Percentiles rank a stretch among this genome's conserved stretches.
Conservation (phyloP, 345 rosid genomes). For the Rhodamnia rubescens region DNA sequence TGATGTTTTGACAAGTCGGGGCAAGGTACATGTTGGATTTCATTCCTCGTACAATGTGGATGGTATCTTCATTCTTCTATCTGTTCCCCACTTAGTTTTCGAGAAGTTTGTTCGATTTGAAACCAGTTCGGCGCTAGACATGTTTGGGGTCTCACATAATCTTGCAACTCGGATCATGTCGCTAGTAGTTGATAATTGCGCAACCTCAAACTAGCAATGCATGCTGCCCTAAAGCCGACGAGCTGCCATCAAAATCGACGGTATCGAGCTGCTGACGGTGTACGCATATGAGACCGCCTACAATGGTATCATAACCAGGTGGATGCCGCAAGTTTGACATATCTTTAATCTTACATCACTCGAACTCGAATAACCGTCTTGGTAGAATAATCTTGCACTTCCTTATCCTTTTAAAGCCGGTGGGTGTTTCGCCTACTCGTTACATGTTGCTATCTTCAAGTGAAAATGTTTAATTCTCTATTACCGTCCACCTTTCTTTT, state of each 20-base stretch:
- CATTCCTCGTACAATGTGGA: too few relatives aligned
- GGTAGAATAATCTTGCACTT: neutral
- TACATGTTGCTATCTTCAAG: neutral
- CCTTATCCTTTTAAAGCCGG: neutral
- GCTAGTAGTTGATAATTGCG: neutral
- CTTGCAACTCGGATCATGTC: neutral
- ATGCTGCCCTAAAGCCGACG: neutral
- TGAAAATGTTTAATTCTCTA: neutral
- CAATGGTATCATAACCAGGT: neutral
- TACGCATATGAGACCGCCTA: rapidly evolving
- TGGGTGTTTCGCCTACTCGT: neutral
- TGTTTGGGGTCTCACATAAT: neutral
- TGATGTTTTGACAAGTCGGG: neutral
- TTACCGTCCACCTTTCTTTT: neutral
- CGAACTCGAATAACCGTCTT: neutral
- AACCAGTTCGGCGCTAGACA: neutral
- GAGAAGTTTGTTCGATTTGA: neutral
- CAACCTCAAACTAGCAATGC: neutral
- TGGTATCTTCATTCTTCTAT: neutral
- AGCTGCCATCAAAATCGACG: neutral
- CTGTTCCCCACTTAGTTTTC: neutral
- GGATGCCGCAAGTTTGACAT: neutral
- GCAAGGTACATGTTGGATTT: neutral
- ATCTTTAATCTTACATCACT: neutral
- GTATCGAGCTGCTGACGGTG: neutral